Base-by-base conservation (phyloP, 495 filamentous ascomycete species). In the Aspergillus ostianus region DNA sequence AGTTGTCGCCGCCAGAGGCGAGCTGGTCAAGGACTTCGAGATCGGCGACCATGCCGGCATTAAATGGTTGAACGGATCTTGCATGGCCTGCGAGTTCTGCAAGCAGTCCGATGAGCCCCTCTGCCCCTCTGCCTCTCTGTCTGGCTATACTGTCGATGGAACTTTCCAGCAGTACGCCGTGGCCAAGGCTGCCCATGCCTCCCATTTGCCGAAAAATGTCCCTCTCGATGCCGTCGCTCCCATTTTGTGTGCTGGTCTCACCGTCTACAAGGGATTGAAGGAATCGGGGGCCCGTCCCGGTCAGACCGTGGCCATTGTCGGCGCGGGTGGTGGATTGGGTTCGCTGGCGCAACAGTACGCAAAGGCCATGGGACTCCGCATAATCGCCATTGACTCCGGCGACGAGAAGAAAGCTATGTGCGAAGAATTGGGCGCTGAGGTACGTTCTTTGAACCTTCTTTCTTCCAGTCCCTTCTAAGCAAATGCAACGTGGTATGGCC, bases 91-190 rank as follows among this genome's bases (percentile, higher is more conserved):
- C 74, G 78, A 85, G 58, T 95, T 90, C 81, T 97, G 92, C 82
- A 84, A 84, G 72, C 78, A 83, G 61, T 71, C 83, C n/a, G 83
- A 89, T 56, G 86, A 96, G 69, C 86, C 90, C 8, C 85, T 96
- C 2, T 97, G 92, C 78, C 67, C 82, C 1, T 65, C 88, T 45
- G 85, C 89, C 19, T 69, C 82, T 29, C 84, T 96, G 36, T 93
- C 90, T 3, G 92, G 92, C 46, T 96, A 96, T 77, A 94, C 90
- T 3, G 91, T 96, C 56, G 90, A 96, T 73, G 93, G 93, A 52
- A 85, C 85, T 53, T 97, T 97, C 84, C 92, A 96, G 77, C 87
- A 97, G 77, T 96, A 96, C 76, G 82, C 83, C 72, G 85, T 96
- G 66, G 93, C 82, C 55, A 95, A 96, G 72, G 91, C 91, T 3